phyloP scores from a whole-genome alignment of 805 yeast genomes.

The Torulaspora microellipsoides region DNA sequence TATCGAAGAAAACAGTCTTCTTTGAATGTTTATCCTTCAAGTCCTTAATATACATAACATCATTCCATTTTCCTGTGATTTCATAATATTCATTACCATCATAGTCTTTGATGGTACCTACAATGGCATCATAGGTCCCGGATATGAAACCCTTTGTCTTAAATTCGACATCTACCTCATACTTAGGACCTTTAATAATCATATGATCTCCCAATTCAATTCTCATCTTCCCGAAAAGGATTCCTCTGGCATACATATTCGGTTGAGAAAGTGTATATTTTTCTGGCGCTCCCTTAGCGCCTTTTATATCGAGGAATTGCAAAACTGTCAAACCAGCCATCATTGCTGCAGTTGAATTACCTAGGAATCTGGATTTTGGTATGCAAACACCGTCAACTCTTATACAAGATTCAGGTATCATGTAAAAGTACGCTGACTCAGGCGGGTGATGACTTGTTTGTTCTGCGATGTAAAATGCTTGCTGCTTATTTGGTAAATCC shows the following conservation, averaged over 20 bases:
- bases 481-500: conserved; percentile 70
- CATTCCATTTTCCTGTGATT: conserved; percentile 92
- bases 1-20: conserved; percentile 54
- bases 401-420: conserved; percentile 74
- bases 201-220: conserved; percentile 92
- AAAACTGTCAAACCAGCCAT: conserved; percentile 88
- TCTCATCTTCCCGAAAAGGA: conserved; percentile 82
- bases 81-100: conserved; percentile 56
- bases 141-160: conserved; percentile 91
- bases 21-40: conserved; percentile 41
- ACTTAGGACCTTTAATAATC: conserved; percentile 59
- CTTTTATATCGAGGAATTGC: conserved; percentile 56
- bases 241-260: conserved; percentile 91
- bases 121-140: conserved; percentile 87
- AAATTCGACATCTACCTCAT: conserved; percentile 80
- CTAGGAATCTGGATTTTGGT: conserved; percentile 85
- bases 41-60: conserved; percentile 64
- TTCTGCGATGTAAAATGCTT: conserved; percentile 83
- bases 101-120: conserved; percentile 59
- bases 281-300: conserved; percentile 51
- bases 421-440: conserved; percentile 85
- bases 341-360: conserved; percentile 94
- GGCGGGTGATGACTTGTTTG: conserved; percentile 99
- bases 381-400: conserved; percentile 85
- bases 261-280: conserved; percentile 87